phyloP scores from a whole-genome alignment of 2,329 filamentous ascomycete genomes.

The Eutypa lata region DNA sequence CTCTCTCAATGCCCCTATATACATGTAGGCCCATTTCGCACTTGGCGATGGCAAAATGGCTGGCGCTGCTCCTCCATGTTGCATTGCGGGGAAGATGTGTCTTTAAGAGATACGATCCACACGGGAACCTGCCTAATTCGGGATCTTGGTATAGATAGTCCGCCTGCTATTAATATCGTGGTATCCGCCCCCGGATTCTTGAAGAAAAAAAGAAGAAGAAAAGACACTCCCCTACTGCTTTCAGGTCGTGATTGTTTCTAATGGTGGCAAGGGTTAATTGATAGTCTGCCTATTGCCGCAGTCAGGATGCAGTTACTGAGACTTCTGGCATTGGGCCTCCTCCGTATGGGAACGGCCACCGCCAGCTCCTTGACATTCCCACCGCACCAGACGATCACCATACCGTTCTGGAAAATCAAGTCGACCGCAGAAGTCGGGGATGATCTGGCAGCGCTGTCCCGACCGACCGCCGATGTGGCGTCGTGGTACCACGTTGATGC shows the following conservation, averaged over 20 bases:
- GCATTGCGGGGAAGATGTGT: background rate
- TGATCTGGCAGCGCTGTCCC: slow-evolving; percentile 38
- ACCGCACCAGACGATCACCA: slow-evolving; percentile 20
- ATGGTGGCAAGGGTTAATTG: background rate
- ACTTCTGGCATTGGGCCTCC: background rate
- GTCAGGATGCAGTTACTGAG: background rate
- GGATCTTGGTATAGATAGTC: background rate
- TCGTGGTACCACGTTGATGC: slow-evolving; percentile 48
- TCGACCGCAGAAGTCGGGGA: slow-evolving; percentile 36
- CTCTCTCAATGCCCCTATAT: too few relatives aligned
- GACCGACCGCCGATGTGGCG: slow-evolving; percentile 40
- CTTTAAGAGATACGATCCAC: background rate
- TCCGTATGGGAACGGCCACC: slow-evolving; percentile 8
- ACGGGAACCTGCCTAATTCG: background rate
- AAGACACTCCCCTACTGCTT: background rate
- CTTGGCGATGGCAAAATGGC: background rate
- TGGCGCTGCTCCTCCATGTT: background rate
- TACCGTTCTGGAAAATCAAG: slow-evolving; percentile 48
- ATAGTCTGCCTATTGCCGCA: background rate
- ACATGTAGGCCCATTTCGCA: too few relatives aligned
- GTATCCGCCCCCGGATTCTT: too few relatives aligned
- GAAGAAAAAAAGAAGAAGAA: too few relatives aligned
- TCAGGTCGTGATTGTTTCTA: background rate
- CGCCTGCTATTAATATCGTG: too few relatives aligned
- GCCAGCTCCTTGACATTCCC: slow-evolving; percentile 14